Evolutionary conservation across 805 yeast species (phyloP), one percentile per base, ranked within the genome.

Genomic region (Kuraishia hungarica): DNA sequence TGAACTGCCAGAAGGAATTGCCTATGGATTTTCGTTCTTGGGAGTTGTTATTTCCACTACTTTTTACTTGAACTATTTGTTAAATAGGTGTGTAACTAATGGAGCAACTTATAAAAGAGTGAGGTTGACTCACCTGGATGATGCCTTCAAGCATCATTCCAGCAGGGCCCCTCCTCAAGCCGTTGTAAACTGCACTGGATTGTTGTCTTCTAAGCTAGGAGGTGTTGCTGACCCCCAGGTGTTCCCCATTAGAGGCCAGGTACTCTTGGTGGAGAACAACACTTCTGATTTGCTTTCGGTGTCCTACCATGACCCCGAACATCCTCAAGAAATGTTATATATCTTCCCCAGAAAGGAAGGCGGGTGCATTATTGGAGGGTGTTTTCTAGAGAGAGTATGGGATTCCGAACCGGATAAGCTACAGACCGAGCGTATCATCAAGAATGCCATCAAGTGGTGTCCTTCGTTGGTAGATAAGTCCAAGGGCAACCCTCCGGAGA

Each of bases 261-360:
- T 80, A 11, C 63, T 82, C 10, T 73, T 80, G 28, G 79, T 81
- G 10, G 70, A 78, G 47, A 83, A 82, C 62, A 73, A 68, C 50
- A 52, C 69, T 57, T 64, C 68, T 59, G 63, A 62, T 59, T 69
- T 79, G 71, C 59, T 72, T 23, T 60, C 63, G 39, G 66, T 68
- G 15, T 66, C 69, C 2, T 57, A 61, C 21, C 51, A 53, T 17
- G 64, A 64, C 7, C 56, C 63, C 1, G 64, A 64, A 2, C 62
- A 64, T 59, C 71, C 73, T 0, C 69, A 69, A 53, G 90, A 86
- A 59, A 63, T 70, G 52, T 68, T 84, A 26, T 84, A 85, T 62
- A 70, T 81, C 39, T 80, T 85, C 74, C 90, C 90, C n/a, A 68
- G 90, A 55, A 80, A 79, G 57, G 90, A 85, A 67, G 89, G 90